Conservation (phyloP, 169 alveolate genomes). For the Eimeria nieschulzi region DNA sequence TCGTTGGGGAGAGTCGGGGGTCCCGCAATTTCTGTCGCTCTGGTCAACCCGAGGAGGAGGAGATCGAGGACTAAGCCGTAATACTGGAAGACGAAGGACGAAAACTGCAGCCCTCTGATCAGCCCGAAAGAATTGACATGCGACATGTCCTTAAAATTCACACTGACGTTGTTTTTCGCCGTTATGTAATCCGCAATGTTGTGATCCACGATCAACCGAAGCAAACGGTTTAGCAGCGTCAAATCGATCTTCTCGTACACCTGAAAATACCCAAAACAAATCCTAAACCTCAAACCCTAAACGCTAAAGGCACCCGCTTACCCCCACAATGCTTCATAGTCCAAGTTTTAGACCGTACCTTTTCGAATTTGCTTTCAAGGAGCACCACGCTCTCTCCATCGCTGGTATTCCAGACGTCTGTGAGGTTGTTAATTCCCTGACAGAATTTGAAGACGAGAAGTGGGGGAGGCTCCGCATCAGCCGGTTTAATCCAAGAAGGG, state of each 20-base stretch:
- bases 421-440: conserved; percentile 98
- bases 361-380: conserved; percentile 95
- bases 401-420: conserved; percentile 97
- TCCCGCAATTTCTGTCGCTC: conserved; percentile 99
- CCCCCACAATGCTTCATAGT: neutral
- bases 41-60: conserved; percentile 96
- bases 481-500: conserved; percentile 99
- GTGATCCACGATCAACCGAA: conserved; percentile 99
- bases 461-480: conserved; percentile 99
- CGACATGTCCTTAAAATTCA: conserved; percentile 99
- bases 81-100: conserved; percentile 95
- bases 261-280: neutral
- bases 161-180: conserved; percentile 97
- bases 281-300: neutral
- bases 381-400: conserved; percentile 96
- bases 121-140: conserved; percentile 99
- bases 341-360: conserved; percentile 56
- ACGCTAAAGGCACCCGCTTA: neutral
- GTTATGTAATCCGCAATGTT: conserved; percentile 99
- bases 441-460: conserved; percentile 98
- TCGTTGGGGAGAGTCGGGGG: conserved; percentile 98
- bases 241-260: conserved; percentile 98
- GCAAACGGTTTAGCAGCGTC: conserved; percentile 96
- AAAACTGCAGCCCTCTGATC: conserved; percentile 97
- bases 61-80: conserved; percentile 93